These are phyloP conservation scores for Coniophora puteana DNA, from an alignment of 1,284 basidiomycete genomes.

Conservation along the genomic window DNA sequence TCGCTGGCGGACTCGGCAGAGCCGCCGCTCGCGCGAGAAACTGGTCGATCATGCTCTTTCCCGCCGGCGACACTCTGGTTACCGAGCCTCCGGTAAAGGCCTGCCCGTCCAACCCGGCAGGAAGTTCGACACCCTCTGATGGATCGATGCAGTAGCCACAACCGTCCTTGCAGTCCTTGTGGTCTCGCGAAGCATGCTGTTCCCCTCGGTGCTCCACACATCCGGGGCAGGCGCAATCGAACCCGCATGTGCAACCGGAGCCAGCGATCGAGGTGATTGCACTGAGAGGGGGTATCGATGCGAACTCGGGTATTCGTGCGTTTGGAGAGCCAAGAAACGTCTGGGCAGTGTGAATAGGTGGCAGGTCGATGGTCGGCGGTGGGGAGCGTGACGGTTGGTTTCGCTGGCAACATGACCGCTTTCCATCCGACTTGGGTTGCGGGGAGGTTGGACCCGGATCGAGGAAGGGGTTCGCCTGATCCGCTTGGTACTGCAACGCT, in stretches of 20 bases:
- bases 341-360: constrained; percentile 20
- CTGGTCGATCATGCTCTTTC: constrained; percentile 51
- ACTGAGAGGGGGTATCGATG: constrained; percentile 56
- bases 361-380: constrained; percentile 19
- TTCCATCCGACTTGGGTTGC: constrained; percentile 4
- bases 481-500: constrained; percentile 31
- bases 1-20: constrained; percentile 49
- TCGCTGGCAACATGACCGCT: constrained; percentile 13
- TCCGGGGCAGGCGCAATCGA: constrained; percentile 68
- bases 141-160: constrained; percentile 66
- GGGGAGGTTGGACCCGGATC: constrained; percentile 6
- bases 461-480: constrained; percentile 4
- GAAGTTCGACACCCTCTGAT: constrained; percentile 39
- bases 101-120: constrained; percentile 20
- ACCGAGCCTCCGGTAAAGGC: constrained; percentile 11
- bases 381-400: neutral
- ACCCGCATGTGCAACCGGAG: constrained; percentile 67
- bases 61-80: too few species aligned
- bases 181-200: constrained; percentile 39
- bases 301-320: constrained; percentile 40
- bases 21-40: constrained; percentile 64
- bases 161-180: constrained; percentile 53
- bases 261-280: constrained; percentile 52
- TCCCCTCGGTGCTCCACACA: constrained; percentile 63
- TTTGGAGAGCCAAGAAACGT: neutral